These are phyloP conservation scores for Phlebiopsis flavidoalba DNA, from an alignment of 768 basidiomycete species.

Conservation along the genomic window DNA sequence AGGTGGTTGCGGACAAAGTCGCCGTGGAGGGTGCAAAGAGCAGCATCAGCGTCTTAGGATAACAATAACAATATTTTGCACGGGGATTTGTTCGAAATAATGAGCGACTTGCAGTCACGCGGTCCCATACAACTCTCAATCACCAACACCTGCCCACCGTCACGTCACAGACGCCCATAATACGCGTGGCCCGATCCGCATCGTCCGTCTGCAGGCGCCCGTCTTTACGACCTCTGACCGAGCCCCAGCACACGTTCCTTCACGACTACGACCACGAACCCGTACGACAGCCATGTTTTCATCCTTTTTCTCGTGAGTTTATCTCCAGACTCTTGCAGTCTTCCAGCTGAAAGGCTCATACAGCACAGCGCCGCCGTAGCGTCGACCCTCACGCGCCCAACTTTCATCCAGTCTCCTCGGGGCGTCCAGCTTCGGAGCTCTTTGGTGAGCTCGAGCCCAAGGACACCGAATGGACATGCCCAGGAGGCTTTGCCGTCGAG, in stretches of 20 bases:
- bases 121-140: not conserved
- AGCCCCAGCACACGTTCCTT: not conserved
- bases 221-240: not conserved
- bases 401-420: conserved; percentile 77
- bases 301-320: conserved; percentile 70
- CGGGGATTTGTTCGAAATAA: too few relatives aligned
- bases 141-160: not conserved
- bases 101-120: too few relatives aligned
- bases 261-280: conserved; percentile 7
- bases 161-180: not conserved
- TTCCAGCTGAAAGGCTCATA: not conserved
- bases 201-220: not conserved
- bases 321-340: not conserved
- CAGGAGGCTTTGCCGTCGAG: conserved; percentile 82
- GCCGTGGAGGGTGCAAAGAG: not conserved
- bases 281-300: conserved; percentile 60
- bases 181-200: conserved; percentile 1
- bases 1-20: not conserved
- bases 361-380: conserved; percentile 52
- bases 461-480: conserved; percentile 81
- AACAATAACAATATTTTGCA: too few relatives aligned
- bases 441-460: conserved; percentile 71
- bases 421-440: conserved; percentile 47
- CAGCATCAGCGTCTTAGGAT: not conserved
- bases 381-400: conserved; percentile 68